Percentiles rank a stretch among this genome's conserved stretches.
Conservation (phyloP, 495 filamentous ascomycete species). For the Entonaema liquescens region DNA sequence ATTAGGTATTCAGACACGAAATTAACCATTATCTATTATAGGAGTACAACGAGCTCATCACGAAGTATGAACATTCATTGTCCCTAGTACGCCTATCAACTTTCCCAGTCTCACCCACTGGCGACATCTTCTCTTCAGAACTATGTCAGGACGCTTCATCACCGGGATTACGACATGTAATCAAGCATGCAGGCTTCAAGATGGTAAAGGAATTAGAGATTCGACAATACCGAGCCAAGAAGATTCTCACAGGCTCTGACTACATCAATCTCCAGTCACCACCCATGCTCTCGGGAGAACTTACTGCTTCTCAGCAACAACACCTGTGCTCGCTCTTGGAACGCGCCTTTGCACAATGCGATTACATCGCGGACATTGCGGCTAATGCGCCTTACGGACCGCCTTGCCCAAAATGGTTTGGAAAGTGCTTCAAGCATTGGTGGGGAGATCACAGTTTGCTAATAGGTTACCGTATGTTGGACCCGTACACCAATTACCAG, state of each 20-base stretch:
- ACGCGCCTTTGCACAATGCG: conserved; percentile 27
- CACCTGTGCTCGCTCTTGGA: conserved; percentile 14
- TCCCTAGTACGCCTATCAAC: conserved; percentile 4
- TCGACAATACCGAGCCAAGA: conserved; percentile 30
- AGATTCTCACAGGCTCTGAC: conserved; percentile 16
- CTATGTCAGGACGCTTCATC: no score
- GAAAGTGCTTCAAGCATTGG: background rate
- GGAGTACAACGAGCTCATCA: conserved; percentile 11
- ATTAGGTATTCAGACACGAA: background rate
- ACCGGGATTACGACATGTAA: conserved; percentile 14
- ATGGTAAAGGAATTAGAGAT: conserved; percentile 42
- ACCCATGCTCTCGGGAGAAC: background rate
- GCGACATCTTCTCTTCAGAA: conserved; percentile 40
- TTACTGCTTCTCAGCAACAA: conserved; percentile 3
- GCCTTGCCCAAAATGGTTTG: background rate
- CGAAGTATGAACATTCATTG: conserved; percentile 38
- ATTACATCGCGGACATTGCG: conserved; percentile 30
- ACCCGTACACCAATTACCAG: conserved; percentile 35
- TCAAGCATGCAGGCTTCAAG: conserved; percentile 26
- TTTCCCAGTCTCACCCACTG: conserved; percentile 14
- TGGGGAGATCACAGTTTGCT: background rate
- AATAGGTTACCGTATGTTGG: conserved; percentile 2
- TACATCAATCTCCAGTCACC: background rate
- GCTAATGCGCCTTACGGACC: conserved; percentile 16
- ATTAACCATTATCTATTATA: background rate